These are phyloP conservation scores for Lycium ferocissimum DNA, from an alignment of 257 asterid genomes.

Conservation along the genomic window DNA sequence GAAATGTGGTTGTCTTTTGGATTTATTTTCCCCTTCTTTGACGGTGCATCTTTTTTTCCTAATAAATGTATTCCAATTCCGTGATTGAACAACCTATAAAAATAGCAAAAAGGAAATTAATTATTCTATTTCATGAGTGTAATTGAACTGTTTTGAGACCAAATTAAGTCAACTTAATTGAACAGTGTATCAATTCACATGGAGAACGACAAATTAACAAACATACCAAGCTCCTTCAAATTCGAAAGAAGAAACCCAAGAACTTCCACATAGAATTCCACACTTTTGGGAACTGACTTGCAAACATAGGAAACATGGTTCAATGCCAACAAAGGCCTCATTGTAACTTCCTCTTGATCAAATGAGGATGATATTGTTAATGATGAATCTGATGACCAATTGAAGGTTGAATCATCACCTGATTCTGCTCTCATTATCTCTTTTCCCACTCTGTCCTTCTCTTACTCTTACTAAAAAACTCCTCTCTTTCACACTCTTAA, in stretches of 20 bases:
- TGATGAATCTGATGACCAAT: not conserved
- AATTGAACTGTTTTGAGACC: too few relatives aligned
- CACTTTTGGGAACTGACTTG: slow-evolving; percentile 32
- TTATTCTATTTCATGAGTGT: too few relatives aligned
- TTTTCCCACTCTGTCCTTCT: slow-evolving; percentile 20
- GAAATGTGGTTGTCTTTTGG: slow-evolving; percentile 92
- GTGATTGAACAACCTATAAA: slow-evolving; percentile 78
- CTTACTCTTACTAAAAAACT: too few relatives aligned
- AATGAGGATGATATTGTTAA: not conserved
- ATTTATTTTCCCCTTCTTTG: slow-evolving; percentile 54
- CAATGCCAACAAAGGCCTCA: slow-evolving; percentile 30
- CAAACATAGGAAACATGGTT: slow-evolving; percentile 42
- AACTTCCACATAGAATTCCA: slow-evolving; percentile 34
- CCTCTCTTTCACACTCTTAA: too few relatives aligned
- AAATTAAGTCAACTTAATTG: too few relatives aligned
- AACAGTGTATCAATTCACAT: too few relatives aligned
- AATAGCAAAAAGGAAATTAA: not conserved
- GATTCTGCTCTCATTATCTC: slow-evolving; percentile 10
- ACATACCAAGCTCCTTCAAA: slow-evolving; percentile 42
- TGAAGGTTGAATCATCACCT: not conserved
- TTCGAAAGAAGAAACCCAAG: slow-evolving; percentile 40
- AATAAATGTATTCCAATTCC: slow-evolving; percentile 88
- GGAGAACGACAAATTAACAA: too few relatives aligned
- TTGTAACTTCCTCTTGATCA: slow-evolving; percentile 7
- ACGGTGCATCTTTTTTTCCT: slow-evolving; percentile 43